phyloP scores from a whole-genome alignment of 345 rosid genomes.

The Citrus reticulata region DNA sequence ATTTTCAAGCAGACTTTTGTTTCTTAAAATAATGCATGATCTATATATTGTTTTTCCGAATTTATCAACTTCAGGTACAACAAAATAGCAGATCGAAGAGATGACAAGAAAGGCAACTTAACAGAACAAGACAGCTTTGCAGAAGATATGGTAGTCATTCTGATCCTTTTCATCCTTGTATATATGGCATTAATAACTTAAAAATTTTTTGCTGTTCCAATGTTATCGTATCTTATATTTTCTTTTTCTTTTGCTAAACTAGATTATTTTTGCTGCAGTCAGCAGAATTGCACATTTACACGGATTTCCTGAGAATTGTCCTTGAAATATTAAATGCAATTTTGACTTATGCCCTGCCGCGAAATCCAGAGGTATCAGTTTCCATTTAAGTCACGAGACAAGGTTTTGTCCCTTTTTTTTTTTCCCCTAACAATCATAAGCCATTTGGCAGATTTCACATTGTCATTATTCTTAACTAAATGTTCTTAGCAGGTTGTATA shows the following conservation, averaged over 20 bases:
- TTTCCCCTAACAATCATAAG: not conserved
- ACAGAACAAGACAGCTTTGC: conserved; percentile 49
- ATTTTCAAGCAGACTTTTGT: not conserved
- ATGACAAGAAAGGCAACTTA: conserved; percentile 55
- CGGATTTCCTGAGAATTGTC: conserved; percentile 95
- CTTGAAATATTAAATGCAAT: conserved; percentile 92
- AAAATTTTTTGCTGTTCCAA: conserved; percentile 2
- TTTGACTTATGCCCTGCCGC: conserved; percentile 88
- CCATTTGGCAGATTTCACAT: not conserved
- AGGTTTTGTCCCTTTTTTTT: not conserved
- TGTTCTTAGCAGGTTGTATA: conserved; percentile 67
- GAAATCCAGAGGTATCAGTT: conserved; percentile 84
- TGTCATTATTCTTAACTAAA: not conserved
- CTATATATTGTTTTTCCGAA: conserved; percentile 1
- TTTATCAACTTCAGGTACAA: conserved; percentile 54
- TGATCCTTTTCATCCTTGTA: conserved; percentile 6
- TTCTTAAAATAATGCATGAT: not conserved
- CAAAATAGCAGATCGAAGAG: conserved; percentile 71
- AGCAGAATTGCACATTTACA: conserved; percentile 88
- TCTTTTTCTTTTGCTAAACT: conserved; percentile 11
- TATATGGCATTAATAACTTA: conserved; percentile 3
- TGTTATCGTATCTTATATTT: conserved; percentile 2
- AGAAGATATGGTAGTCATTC: conserved; percentile 63
- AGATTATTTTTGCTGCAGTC: conserved; percentile 44
- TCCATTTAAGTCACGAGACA: not conserved